Base-by-base conservation (phyloP, 2,329 filamentous ascomycete genomes). In the Helminthosporium solani region DNA sequence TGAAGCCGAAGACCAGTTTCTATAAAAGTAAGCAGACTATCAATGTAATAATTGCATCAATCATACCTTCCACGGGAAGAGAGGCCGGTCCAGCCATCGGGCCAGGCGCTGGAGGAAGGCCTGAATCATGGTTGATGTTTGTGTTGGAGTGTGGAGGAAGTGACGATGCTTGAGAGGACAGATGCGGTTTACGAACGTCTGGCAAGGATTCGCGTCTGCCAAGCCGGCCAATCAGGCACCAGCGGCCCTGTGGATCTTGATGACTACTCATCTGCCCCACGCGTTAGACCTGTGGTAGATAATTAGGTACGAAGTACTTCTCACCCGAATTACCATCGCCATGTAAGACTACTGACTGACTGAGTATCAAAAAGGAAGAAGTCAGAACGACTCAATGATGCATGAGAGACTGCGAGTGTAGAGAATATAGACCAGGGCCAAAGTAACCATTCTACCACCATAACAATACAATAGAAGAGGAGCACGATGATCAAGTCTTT, bases 1-100 rank as follows among this genome's bases (percentile, higher is more conserved):
- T 95, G 76, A 99, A 99, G 63, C 90, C 88, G 60, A 97, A 82
- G 63, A 99, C 91, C 62, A 99, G 84, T 70, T 84, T 87, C 83
- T 31, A n/a, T 8, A n/a, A 9, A 25, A 25, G 23, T 31, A 14
- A 31, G 28, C 28, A n/a, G 7, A 12, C 9, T 5, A 25, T 5
- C 23, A 25, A 5, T 25, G 5, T 25, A n/a, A 6, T 31, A 12
- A 31, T n/a, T 31, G 9, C 5, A 31, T 12, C 5, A n/a, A 31
- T 6, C 28, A 5, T 31, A 31, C 28, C 28, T 96, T 99, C 94
- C 94, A 99, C 44, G 94, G 92, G 76, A 97, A 96, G 66, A 88
- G 78, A 47, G 92, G 91, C 66, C 88, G 84, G 77, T 99, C 94
- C 63, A 97, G 86, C 72, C 87, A 85, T 71, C 83, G 83, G 67